phyloP scores from a whole-genome alignment of 2,329 filamentous ascomycete genomes.

The Pseudogymnoascus verrucosus region DNA sequence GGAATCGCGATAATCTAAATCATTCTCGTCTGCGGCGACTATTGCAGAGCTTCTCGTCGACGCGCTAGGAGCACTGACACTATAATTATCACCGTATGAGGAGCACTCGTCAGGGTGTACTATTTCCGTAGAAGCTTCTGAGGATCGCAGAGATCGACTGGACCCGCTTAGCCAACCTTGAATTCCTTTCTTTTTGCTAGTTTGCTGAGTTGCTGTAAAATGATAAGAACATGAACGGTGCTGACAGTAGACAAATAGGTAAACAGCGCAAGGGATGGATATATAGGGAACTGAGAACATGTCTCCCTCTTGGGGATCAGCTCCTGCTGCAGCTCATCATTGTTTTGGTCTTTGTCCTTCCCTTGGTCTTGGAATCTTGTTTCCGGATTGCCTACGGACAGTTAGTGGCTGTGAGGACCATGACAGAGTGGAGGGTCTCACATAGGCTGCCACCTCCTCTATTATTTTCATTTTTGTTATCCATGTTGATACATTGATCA shows the following conservation, averaged over 20 bases:
- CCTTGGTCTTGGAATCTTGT: not conserved
- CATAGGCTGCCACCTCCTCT: too few relatives aligned
- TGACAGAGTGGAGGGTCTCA: not conserved
- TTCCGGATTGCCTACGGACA: not conserved
- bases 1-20: not conserved
- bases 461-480: too few relatives aligned
- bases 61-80: not conserved
- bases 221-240: not conserved
- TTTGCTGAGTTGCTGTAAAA: not conserved
- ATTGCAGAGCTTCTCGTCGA: not conserved
- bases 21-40: not conserved
- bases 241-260: not conserved
- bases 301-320: not conserved
- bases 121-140: too few relatives aligned
- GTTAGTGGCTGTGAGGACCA: not conserved
- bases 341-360: not conserved
- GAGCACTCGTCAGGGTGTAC: not conserved
- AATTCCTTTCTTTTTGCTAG: not conserved
- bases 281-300: not conserved
- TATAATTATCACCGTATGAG: not conserved
- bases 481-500: not conserved
- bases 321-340: not conserved
- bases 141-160: too few relatives aligned
- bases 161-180: not conserved
- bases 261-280: not conserved